A percentile compares a stretch with the other conserved stretches of the same genome.
phyloP scores from a whole-genome alignment of 148 eudicot species.

The Fallopia convolvulus region DNA sequence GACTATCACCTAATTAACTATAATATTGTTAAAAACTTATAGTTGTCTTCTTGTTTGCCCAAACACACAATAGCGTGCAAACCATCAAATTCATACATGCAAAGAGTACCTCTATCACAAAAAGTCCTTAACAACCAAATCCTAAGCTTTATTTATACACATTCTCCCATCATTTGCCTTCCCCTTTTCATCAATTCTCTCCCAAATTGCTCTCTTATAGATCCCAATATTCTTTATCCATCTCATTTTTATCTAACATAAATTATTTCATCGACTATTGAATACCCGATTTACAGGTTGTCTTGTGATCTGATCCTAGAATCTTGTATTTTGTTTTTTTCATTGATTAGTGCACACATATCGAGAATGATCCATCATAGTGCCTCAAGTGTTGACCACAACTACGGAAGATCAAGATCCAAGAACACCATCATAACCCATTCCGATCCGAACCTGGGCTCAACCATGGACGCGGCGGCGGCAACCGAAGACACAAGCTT shows the following conservation, averaged over 20 bases:
- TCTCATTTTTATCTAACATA: background rate
- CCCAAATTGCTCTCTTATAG: background rate
- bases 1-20: background rate
- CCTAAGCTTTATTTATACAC: background rate
- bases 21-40: background rate
- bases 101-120: background rate
- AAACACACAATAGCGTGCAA: background rate
- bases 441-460: slow-evolving; percentile 6
- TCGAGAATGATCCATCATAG: background rate
- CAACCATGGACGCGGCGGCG: background rate
- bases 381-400: background rate
- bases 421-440: background rate
- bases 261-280: background rate
- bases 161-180: background rate
- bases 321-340: no score
- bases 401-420: background rate
- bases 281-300: no score
- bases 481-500: background rate
- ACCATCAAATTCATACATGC: background rate
- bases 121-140: background rate
- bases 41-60: background rate
- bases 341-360: no score
- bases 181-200: background rate
- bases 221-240: background rate
- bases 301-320: no score